phyloP scores from a whole-genome alignment of 148 eudicot species.

The Bassia scoparia region DNA sequence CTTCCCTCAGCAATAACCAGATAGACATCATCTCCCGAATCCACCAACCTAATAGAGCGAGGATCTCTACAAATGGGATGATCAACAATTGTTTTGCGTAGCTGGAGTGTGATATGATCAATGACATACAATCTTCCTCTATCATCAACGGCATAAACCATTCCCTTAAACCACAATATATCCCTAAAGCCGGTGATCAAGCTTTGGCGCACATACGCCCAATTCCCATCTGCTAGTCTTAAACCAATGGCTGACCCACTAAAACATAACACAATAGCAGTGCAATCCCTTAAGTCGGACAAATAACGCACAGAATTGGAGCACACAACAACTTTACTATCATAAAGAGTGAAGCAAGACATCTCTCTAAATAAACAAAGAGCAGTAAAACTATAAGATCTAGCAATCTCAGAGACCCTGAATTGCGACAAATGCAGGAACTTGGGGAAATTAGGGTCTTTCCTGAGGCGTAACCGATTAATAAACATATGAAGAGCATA shows the following conservation, averaged over 20 bases:
- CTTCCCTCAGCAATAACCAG: neutral
- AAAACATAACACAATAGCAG: constrained; percentile 6
- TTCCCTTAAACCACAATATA: neutral
- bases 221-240: neutral
- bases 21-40: neutral
- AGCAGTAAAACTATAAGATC: no score
- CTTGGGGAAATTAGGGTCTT: neutral
- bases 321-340: neutral
- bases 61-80: neutral
- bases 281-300: no score
- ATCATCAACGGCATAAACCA: neutral
- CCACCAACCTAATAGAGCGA: neutral
- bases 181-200: neutral
- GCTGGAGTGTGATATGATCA: neutral
- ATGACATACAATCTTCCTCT: neutral
- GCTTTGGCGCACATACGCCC: neutral
- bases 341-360: no score
- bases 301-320: no score
- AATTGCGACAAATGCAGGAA: neutral
- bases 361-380: no score
- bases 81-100: neutral
- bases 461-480: no score
- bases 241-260: neutral
- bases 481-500: no score
- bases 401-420: neutral